Conservation (phyloP, 176 grass and related monocot genomes). For the Carex pumila region DNA sequence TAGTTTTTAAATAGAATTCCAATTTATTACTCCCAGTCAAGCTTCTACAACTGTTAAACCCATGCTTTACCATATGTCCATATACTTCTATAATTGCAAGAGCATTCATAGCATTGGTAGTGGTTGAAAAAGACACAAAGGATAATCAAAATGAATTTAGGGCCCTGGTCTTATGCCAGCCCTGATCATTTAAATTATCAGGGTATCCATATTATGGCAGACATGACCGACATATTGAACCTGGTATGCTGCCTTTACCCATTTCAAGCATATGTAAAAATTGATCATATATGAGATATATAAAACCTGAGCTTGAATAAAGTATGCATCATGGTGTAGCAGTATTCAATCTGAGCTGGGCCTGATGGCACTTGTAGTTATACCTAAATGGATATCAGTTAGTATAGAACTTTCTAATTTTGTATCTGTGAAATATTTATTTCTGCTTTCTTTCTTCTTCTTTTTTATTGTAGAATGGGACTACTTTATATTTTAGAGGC, state of each 20-base stretch:
- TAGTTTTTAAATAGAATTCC: background rate
- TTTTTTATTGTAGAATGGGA: slow-evolving; percentile 37
- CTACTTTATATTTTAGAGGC: slow-evolving; percentile 62
- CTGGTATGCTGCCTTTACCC: background rate
- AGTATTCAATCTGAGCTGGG: background rate
- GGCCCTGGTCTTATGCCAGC: background rate
- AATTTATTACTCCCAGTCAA: background rate
- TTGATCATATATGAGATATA: background rate
- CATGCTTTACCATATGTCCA: too few species aligned
- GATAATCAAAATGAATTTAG: background rate
- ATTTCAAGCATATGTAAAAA: background rate
- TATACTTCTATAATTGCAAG: background rate
- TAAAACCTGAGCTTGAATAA: background rate
- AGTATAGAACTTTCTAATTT: background rate
- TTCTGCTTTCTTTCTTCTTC: background rate
- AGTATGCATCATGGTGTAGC: background rate
- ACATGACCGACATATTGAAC: background rate
- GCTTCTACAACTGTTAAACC: background rate
- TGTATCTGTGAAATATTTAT: background rate
- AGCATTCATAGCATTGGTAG: background rate
- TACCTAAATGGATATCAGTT: background rate
- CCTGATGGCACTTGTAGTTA: background rate
- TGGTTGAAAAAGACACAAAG: background rate
- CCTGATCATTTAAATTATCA: background rate
- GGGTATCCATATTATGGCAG: background rate